Evolutionary conservation across 1,284 basidiomycete genomes (phyloP).

Genomic region (Cutaneotrichosporon dermatis): DNA sequence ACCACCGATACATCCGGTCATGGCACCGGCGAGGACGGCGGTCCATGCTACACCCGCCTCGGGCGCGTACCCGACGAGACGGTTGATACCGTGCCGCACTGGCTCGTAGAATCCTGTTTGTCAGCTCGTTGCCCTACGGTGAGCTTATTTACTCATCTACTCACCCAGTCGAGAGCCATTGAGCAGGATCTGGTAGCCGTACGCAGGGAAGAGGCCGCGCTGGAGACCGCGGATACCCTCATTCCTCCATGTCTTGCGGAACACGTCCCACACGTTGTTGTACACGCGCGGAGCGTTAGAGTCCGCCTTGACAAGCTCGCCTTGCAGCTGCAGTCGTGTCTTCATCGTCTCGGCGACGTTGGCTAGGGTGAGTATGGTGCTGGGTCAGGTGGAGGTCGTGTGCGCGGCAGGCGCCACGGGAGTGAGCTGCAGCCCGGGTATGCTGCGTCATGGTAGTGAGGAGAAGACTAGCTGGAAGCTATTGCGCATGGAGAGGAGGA

Average conservation of each 20-base stretch:
- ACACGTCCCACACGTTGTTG: conserved; percentile 79
- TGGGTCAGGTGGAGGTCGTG: too few species aligned
- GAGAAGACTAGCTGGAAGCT: too few species aligned
- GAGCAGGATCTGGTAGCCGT: conserved; percentile 87
- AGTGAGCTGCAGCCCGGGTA: too few species aligned
- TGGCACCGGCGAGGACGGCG: conserved; percentile 77
- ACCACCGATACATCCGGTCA: conserved; percentile 87
- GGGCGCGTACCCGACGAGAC: conserved; percentile 60
- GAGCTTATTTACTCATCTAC: too few species aligned
- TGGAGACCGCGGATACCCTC: conserved; percentile 90
- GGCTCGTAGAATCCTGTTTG: conserved; percentile 88
- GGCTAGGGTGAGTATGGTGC: conserved; percentile 46
- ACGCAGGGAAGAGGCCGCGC: conserved; percentile 86
- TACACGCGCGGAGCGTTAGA: conserved; percentile 66
- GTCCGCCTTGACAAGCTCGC: conserved; percentile 75
- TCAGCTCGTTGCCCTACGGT: not conserved
- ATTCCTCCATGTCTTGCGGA: conserved; percentile 81
- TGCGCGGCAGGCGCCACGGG: too few species aligned
- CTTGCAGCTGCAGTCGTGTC: conserved; percentile 89
- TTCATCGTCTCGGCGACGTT: conserved; percentile 74
- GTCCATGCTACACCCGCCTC: conserved; percentile 66
- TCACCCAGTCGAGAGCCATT: conserved; percentile 89
- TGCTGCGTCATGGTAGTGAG: too few species aligned
- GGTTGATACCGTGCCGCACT: conserved; percentile 69
- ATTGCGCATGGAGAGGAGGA: too few species aligned